phyloP scores from a whole-genome alignment of 306 rosid species.

The Acmispon strigosus region DNA sequence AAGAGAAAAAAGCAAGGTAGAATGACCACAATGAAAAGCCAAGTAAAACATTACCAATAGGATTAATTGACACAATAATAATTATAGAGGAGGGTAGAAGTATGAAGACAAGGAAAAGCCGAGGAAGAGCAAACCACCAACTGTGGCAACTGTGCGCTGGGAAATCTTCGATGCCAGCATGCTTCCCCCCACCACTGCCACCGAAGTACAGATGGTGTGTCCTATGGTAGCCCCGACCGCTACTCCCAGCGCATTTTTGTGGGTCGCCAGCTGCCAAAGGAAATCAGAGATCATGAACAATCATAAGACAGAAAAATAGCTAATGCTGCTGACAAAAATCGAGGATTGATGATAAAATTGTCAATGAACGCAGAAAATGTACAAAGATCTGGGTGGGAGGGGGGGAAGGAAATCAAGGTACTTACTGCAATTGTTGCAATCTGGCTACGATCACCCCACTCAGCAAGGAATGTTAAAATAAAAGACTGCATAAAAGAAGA shows the following conservation, averaged over 20 bases:
- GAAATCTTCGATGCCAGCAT: slow-evolving; percentile 96
- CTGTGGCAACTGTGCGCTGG: slow-evolving; percentile 89
- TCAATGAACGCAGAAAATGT: background rate
- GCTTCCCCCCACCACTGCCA: slow-evolving; percentile 96
- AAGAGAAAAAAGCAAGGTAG: background rate
- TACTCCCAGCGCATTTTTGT: slow-evolving; percentile 93
- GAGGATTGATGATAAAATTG: slow-evolving; percentile 1
- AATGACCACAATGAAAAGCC: background rate
- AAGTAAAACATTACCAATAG: slow-evolving; percentile 12
- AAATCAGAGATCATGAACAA: background rate
- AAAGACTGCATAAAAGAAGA: slow-evolving; percentile 64
- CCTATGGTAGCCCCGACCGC: slow-evolving; percentile 92
- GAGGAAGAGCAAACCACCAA: slow-evolving; percentile 96
- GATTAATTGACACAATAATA: slow-evolving; percentile 21
- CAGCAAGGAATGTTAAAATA: slow-evolving; percentile 88
- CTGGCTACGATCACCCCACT: slow-evolving; percentile 99
- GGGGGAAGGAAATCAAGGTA: background rate
- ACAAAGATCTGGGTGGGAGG: background rate
- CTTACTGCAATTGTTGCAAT: slow-evolving; percentile 99
- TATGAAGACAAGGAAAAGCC: slow-evolving; percentile 89
- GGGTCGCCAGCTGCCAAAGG: slow-evolving; percentile 81
- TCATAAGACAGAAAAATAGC: no score
- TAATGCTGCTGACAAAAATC: no score
- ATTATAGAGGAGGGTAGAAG: slow-evolving; percentile 88
- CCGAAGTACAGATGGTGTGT: slow-evolving; percentile 90